A percentile compares a stretch with the other conserved stretches of the same genome.
phyloP scores from a whole-genome alignment of 495 filamentous ascomycete genomes.

The Haplographium delicatum region DNA sequence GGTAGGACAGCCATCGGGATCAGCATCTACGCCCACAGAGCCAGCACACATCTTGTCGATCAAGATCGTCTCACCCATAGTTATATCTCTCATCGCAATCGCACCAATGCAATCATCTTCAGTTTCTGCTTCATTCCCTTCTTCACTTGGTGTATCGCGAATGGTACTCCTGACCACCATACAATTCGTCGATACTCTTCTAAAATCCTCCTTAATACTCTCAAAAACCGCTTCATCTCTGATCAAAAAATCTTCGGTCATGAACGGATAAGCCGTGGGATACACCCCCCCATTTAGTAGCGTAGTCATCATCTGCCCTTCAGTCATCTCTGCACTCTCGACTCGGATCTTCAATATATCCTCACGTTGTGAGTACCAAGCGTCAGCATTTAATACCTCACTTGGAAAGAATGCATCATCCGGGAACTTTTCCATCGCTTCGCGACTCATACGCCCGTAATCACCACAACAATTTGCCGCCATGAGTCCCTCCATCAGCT shows the following conservation, averaged over 20 bases:
- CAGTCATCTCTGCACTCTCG: constrained; percentile 10
- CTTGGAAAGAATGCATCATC: constrained; percentile 17
- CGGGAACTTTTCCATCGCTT: constrained; percentile 16
- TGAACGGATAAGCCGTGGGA: constrained; percentile 17
- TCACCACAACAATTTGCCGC: constrained; percentile 19
- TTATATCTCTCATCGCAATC: constrained; percentile 10
- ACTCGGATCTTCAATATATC: constrained; percentile 1
- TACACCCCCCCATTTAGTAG: constrained; percentile 14
- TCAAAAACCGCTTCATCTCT: constrained; percentile 8
- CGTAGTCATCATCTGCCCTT: constrained; percentile 9
- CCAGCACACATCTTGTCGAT: constrained; percentile 8
- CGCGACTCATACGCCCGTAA: constrained; percentile 10
- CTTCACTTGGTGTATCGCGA: constrained; percentile 1
- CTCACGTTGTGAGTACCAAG: constrained; percentile 8
- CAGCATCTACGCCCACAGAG: constrained; percentile 5
- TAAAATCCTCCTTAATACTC: constrained; percentile 14
- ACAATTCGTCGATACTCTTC: constrained; percentile 14
- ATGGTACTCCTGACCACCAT: constrained; percentile 13
- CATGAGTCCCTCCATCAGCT: constrained; percentile 19
- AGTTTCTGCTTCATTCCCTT: neutral
- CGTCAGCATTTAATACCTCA: constrained; percentile 14
- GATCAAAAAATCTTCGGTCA: constrained; percentile 9
- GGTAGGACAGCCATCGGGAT: constrained; percentile 7
- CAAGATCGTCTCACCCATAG: constrained; percentile 5
- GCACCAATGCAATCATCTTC: constrained; percentile 15